Evolutionary conservation across 1,284 basidiomycete genomes (phyloP).

Genomic region (Marasmius tenuissimus): DNA sequence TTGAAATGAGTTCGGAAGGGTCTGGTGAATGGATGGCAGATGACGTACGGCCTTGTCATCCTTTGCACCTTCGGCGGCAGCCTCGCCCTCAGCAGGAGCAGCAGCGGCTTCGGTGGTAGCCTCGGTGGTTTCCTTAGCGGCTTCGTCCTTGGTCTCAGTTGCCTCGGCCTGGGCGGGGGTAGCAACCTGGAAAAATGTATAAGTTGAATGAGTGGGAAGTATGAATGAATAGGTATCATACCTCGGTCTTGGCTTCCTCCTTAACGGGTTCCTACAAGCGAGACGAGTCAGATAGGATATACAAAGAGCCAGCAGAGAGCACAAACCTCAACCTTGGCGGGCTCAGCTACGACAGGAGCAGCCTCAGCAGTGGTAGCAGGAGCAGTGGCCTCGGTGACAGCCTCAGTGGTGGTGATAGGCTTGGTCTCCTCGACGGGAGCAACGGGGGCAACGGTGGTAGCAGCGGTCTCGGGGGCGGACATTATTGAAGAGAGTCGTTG

Average conservation of each 20-base stretch:
- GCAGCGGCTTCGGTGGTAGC: conserved; percentile 21
- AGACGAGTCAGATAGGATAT: conserved; percentile 6
- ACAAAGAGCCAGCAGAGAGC: conserved; percentile 11
- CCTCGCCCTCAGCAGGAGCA: conserved; percentile 35
- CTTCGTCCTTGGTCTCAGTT: conserved; percentile 25
- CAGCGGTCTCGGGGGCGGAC: conserved; percentile 67
- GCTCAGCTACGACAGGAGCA: conserved; percentile 33
- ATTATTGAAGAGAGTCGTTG: conserved; percentile 56
- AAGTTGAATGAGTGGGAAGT: not conserved
- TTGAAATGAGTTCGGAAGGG: conserved; percentile 5
- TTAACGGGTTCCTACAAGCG: conserved; percentile 46
- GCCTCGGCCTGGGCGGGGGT: conserved; percentile 29
- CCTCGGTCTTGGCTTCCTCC: conserved; percentile 44
- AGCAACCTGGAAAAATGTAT: conserved; percentile 17
- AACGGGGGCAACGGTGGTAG: conserved; percentile 33
- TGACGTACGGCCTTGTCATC: conserved; percentile 65
- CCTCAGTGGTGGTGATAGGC: conserved; percentile 35
- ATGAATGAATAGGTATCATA: conserved; percentile 20
- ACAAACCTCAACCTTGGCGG: conserved; percentile 28
- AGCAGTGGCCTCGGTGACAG: conserved; percentile 13
- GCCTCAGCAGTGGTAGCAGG: conserved; percentile 37
- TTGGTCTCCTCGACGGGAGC: conserved; percentile 52
- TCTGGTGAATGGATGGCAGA: conserved; percentile 4
- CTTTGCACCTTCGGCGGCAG: conserved; percentile 41
- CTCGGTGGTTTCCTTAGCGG: conserved; percentile 14